A percentile compares a stretch with the other conserved stretches of the same genome.
phyloP scores from a whole-genome alignment of 331 rosid species.

The Rosa hybrid region DNA sequence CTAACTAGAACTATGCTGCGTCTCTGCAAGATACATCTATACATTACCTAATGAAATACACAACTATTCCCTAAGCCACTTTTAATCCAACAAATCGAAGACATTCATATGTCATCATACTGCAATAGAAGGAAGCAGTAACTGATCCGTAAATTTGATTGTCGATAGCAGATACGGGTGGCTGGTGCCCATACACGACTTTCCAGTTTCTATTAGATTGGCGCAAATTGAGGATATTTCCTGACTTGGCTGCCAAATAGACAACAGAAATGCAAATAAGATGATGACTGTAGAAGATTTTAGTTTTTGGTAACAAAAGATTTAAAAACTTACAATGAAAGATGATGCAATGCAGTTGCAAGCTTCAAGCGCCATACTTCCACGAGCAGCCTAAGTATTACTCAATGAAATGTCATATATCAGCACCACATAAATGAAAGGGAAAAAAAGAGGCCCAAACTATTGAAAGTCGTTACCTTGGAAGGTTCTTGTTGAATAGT shows the following conservation, averaged over 20 bases:
- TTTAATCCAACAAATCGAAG: background rate
- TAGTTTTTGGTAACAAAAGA: background rate
- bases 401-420: conserved; percentile 31
- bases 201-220: conserved; percentile 68
- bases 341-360: conserved; percentile 82
- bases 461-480: conserved; percentile 44
- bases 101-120: background rate
- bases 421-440: conserved; percentile 22
- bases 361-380: conserved; percentile 92
- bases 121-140: conserved; percentile 14
- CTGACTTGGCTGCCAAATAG: conserved; percentile 46
- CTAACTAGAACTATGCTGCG: background rate
- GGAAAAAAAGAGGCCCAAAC: background rate
- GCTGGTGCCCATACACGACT: conserved; percentile 54
- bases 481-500: conserved; percentile 71
- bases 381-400: conserved; percentile 65
- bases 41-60: background rate
- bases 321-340: conserved; percentile 51
- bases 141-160: conserved; percentile 43
- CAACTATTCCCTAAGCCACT: background rate
- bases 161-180: conserved; percentile 65
- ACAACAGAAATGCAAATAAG: background rate
- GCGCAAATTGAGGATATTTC: conserved; percentile 60
- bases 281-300: background rate
- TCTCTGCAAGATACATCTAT: background rate